Evolutionary conservation across 176 grass and related monocot genomes (phyloP), one percentile per base, ranked within the genome.

Genomic region (Tillandsia leiboldiana): DNA sequence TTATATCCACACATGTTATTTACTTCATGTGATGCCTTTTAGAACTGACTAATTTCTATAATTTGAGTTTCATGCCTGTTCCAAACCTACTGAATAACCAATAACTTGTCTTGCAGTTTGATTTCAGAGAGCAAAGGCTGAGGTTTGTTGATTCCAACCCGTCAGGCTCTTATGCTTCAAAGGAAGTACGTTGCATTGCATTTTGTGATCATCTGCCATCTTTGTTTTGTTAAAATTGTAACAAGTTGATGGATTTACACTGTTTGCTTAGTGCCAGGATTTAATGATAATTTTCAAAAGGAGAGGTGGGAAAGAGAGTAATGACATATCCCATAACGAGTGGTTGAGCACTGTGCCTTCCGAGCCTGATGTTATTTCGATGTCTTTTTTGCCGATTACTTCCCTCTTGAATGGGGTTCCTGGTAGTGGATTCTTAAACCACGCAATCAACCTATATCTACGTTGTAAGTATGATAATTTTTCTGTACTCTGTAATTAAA

Each of bases 341-440:
- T 97, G 93, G 93, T 62, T 97, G 67, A 82, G 75, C 76, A 92
- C 77, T 66, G 77, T 97, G 76, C 93, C 92, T 69, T 48, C 65
- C 70, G 74, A 90, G 72, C 93, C 93, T 33, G 86, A 92, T 87
- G 86, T 90, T 71, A 92, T 92, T 48, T 92, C 84, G 51, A 92
- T 97, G 93, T 90, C 93, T 53, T 97, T 97, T 83, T 73, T 97
- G 70, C 93, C 93, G 64, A 97, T 97, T 75, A 92, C 93, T 74
- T 97, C 93, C 77, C 77, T 97, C 26, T 83, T 97, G 84, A 90
- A 87, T 81, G 93, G 89, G 78, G 86, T 97, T 72, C 93, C 89
- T 81, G 93, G 93, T 59, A 90, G 89, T 78, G 93, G 93, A 54
- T 97, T 97, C 83, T 75, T 97, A 78, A 97, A 69, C 78, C 93